Evolutionary conservation across 2,329 filamentous ascomycete genomes (phyloP), one percentile per base, ranked within the genome.

Genomic region (Fusarium mangiferae): DNA sequence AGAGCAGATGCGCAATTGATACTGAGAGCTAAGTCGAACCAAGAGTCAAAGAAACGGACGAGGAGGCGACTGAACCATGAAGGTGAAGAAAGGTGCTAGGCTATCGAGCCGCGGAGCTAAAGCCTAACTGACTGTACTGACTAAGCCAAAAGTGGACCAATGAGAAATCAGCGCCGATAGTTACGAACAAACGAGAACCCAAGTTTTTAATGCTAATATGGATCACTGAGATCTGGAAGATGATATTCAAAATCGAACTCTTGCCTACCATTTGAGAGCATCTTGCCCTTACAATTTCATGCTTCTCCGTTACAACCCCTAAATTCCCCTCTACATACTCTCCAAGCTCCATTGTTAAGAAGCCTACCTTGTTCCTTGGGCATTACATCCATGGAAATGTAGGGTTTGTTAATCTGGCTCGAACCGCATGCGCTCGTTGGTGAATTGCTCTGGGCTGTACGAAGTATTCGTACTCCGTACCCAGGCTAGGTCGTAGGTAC

Each of bases 61-160:
- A 70, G 36, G 67, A 68, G 56, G 64, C 56, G 70, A 71, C 59
- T 64, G 58, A 68, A 66, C 66, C 48, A 59, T 65, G 65, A 57
- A 78, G 66, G 30, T 41, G n/a, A 35, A 62, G 66, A 72, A 51
- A 35, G 30, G 48, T 51, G n/a, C 48, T 62, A 60, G 38, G 61
- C 74, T 75, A 70, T 70, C 44, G n/a, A 72, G 59, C 52, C 54
- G 63, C 60, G 72, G 66, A 73, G 62, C 66, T 39, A 65, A 63
- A 74, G 66, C 63, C 46, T 64, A 57, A 56, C 44, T 48, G 54
- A 49, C n/a, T 55, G 7, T 13, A 38, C 42, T 78, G 77, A 78
- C 77, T 78, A 78, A 78, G 63, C 52, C 2, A 1, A 0, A 0
- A 1, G 1, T 3, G 10, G 12, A 2, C 77, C 77, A 78, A 78